Percentiles rank a stretch among this genome's conserved stretches.
Conservation (phyloP, 2,329 filamentous ascomycete genomes). For the Chaetomiaceae sp. region DNA sequence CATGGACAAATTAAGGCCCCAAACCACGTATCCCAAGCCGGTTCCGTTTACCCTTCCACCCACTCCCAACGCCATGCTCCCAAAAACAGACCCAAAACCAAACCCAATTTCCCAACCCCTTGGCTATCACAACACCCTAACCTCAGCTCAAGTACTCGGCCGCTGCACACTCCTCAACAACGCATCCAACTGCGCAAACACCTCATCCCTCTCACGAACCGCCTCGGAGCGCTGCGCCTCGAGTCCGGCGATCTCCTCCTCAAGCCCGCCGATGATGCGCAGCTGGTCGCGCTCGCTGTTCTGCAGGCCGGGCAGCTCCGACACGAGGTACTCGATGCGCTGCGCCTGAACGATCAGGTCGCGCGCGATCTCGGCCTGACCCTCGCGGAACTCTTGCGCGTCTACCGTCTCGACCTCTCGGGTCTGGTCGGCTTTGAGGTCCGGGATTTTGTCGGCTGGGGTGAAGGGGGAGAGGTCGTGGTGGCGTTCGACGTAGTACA, state of each 20-base stretch:
- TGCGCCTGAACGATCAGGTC: conserved; percentile 77
- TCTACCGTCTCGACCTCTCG: conserved; percentile 59
- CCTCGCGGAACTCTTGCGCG: conserved; percentile 59
- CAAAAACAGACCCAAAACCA: too few species aligned
- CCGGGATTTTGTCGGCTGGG: conserved; percentile 54
- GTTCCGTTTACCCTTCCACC: too few species aligned
- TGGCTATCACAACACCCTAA: background rate
- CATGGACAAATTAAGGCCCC: too few species aligned
- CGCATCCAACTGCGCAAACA: conserved; percentile 54
- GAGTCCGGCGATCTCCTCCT: conserved; percentile 59
- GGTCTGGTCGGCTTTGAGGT: conserved; percentile 49
- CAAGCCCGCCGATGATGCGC: conserved; percentile 58
- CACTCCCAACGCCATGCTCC: background rate
- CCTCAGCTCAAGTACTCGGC: conserved; percentile 29
- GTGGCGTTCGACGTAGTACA: conserved; percentile 62
- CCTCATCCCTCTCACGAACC: conserved; percentile 58
- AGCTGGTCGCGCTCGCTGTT: conserved; percentile 75
- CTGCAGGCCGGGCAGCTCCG: conserved; percentile 68
- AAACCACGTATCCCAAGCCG: too few species aligned
- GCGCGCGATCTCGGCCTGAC: conserved; percentile 66
- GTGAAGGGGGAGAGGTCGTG: conserved; percentile 61
- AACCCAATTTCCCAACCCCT: background rate
- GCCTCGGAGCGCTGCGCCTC: conserved; percentile 60
- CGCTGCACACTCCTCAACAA: conserved; percentile 46
- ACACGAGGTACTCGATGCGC: conserved; percentile 75